Conservation (phyloP, 306 rosid species). For the Cicer bijugum region DNA sequence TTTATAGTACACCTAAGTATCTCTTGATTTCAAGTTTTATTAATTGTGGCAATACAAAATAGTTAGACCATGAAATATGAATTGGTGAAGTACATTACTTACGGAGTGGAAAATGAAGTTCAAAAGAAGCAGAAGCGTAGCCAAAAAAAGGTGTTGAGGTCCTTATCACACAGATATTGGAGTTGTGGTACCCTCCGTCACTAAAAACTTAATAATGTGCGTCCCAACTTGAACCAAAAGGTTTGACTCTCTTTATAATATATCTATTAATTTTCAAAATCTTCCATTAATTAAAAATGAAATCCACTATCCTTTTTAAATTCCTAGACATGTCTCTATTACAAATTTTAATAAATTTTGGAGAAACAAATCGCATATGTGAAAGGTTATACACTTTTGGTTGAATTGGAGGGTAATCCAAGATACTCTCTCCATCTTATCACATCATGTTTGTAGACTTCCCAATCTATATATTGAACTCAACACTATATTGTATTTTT, state of each 20-base stretch:
- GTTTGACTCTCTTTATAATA: neutral
- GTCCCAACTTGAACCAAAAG: constrained; percentile 27
- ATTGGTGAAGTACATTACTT: constrained; percentile 25
- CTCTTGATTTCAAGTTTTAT: constrained; percentile 5
- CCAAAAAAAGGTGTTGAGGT: constrained; percentile 12
- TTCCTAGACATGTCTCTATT: neutral
- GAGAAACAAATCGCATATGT: neutral
- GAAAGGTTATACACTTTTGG: neutral
- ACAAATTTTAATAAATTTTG: constrained; percentile 4
- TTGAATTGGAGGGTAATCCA: neutral
- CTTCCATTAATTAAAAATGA: constrained; percentile 13
- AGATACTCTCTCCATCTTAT: neutral
- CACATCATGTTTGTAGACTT: neutral
- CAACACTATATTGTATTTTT: neutral
- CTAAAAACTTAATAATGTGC: constrained; percentile 25
- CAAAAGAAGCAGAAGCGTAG: neutral
- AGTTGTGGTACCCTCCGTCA: constrained; percentile 37
- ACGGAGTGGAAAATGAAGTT: constrained; percentile 26
- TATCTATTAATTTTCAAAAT: neutral
- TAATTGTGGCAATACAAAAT: neutral
- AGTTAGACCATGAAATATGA: constrained; percentile 40
- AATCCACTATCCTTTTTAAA: constrained; percentile 3
- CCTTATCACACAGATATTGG: constrained; percentile 40
- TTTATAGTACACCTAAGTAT: constrained; percentile 17
- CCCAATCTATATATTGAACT: neutral